Conservation (phyloP, 2,329 filamentous ascomycete species). For the Aspergillus sergii region DNA sequence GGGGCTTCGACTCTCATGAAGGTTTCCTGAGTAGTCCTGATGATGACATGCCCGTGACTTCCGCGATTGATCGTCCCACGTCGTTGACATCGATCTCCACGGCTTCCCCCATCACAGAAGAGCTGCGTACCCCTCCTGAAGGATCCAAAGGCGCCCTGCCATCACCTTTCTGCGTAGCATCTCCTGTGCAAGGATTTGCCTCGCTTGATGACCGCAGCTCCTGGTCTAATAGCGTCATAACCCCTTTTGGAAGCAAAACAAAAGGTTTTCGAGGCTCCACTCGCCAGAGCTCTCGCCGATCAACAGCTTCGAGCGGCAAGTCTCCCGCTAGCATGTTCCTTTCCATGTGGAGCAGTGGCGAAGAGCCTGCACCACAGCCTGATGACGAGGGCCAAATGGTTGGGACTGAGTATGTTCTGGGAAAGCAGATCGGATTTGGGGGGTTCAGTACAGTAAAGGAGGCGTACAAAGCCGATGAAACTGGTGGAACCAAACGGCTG, state of each 20-base stretch:
- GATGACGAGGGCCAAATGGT: constrained; percentile 71
- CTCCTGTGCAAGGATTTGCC: constrained; percentile 38
- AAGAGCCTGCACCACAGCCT: constrained; percentile 51
- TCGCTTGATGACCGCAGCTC: constrained; percentile 45
- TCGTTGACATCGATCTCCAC: constrained; percentile 50
- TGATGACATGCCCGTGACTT: constrained; percentile 24
- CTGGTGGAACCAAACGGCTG: constrained; percentile 53
- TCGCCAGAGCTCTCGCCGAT: constrained; percentile 48
- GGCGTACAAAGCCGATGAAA: constrained; percentile 63
- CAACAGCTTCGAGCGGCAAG: constrained; percentile 54
- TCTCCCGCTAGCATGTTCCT: constrained; percentile 62
- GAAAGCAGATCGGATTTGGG: constrained; percentile 66
- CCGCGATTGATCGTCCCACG: constrained; percentile 40
- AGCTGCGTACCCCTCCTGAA: constrained; percentile 46
- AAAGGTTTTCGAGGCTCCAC: constrained; percentile 38
- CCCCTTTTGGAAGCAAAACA: constrained; percentile 40
- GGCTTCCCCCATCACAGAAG: constrained; percentile 43
- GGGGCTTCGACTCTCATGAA: constrained; percentile 30
- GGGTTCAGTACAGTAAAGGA: constrained; percentile 70
- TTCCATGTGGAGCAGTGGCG: constrained; percentile 53
- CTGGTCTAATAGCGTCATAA: constrained; percentile 38
- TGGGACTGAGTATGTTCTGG: constrained; percentile 67
- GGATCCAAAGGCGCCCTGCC: constrained; percentile 36
- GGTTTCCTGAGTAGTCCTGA: constrained; percentile 26
- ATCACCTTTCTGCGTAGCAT: constrained; percentile 42